phyloP scores from a whole-genome alignment of 495 filamentous ascomycete genomes.

The Durotheca rogersii region DNA sequence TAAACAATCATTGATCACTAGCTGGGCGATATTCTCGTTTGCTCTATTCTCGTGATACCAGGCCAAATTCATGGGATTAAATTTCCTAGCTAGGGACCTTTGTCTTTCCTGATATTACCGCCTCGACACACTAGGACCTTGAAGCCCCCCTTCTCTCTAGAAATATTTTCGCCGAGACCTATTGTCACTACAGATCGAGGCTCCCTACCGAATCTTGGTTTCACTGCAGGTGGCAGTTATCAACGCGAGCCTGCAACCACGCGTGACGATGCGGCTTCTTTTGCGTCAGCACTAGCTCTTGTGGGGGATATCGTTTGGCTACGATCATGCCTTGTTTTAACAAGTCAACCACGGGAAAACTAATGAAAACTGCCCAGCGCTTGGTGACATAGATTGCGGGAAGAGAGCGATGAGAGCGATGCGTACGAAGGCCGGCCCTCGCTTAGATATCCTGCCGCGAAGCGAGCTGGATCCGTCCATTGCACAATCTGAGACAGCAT shows the following conservation, averaged over 20 bases:
- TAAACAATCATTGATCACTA: conserved; percentile 29
- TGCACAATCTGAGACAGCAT: conserved; percentile 29
- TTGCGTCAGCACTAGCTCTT: too few relatives aligned
- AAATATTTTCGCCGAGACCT: conserved; percentile 10
- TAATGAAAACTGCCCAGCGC: too few relatives aligned
- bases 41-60: conserved; percentile 19
- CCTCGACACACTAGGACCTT: conserved; percentile 7
- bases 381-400: too few relatives aligned
- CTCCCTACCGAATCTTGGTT: conserved; percentile 30
- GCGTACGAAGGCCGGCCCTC: conserved; percentile 7
- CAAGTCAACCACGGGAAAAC: too few relatives aligned
- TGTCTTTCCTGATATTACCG: conserved; percentile 2
- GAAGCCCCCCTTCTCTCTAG: conserved; percentile 7
- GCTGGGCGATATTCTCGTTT: conserved; percentile 14
- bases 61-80: conserved; percentile 19
- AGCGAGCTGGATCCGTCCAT: conserved; percentile 7
- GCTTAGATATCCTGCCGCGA: conserved; percentile 15
- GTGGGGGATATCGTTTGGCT: too few relatives aligned
- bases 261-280: too few relatives aligned
- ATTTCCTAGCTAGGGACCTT: conserved; percentile 4
- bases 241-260: conserved; percentile 16
- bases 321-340: too few relatives aligned
- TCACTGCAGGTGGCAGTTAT: conserved; percentile 24
- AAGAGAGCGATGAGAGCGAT: too few relatives aligned
- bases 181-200: conserved; percentile 26